A percentile compares a stretch with the other conserved stretches of the same genome.
phyloP scores from a whole-genome alignment of 2,329 filamentous ascomycete genomes.

The Colletotrichum brevisporum region DNA sequence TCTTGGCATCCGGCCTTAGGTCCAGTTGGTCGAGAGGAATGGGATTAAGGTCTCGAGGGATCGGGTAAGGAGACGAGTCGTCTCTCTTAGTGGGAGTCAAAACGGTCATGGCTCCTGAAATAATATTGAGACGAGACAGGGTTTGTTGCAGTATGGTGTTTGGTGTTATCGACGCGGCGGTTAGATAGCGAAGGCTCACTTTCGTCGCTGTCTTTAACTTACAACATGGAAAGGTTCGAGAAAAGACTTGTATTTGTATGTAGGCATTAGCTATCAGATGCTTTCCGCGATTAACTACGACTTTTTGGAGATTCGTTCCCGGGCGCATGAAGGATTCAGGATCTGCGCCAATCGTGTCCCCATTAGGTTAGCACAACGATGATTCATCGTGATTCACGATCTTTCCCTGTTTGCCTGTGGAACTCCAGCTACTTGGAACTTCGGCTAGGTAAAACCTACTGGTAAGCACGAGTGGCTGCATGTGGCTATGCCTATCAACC shows the following conservation, averaged over 20 bases:
- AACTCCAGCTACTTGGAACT: no score
- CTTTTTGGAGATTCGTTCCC: neutral
- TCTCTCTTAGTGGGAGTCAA: neutral
- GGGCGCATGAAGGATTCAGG: neutral
- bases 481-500: no score
- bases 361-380: neutral
- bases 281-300: neutral
- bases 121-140: neutral
- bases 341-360: neutral
- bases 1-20: conserved; percentile 49
- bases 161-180: neutral
- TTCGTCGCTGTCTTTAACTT: no score
- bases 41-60: neutral
- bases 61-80: neutral
- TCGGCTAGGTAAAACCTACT: no score
- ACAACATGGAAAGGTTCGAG: no score
- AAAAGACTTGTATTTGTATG: no score
- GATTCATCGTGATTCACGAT: neutral
- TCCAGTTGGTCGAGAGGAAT: conserved; percentile 41
- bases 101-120: conserved; percentile 3
- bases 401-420: no score
- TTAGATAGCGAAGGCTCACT: neutral
- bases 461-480: no score
- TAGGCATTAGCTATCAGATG: no score
- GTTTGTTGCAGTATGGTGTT: neutral